Percentiles rank a stretch among this genome's conserved stretches.
These are phyloP conservation scores for Talaromyces sp. DNA, from an alignment of 2,329 filamentous ascomycete genomes.

Conservation along the genomic window DNA sequence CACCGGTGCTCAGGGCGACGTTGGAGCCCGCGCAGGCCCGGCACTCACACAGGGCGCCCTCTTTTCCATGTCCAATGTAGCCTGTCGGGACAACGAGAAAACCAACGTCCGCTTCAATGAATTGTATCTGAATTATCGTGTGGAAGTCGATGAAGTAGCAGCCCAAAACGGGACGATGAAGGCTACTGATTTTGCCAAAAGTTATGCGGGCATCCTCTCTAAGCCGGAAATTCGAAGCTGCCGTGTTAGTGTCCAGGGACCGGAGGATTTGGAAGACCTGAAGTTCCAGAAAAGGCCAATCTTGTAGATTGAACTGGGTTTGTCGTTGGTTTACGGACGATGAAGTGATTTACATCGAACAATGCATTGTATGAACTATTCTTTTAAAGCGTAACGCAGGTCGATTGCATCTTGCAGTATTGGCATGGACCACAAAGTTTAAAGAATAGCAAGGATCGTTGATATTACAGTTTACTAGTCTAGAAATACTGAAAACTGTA, in stretches of 20 bases:
- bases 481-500: not conserved
- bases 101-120: conserved; percentile 8
- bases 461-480: not conserved
- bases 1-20: conserved; percentile 6
- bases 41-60: conserved; percentile 4
- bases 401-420: not conserved
- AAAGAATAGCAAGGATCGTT: not conserved
- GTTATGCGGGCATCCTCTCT: not conserved
- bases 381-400: not conserved
- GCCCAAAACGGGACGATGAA: conserved; percentile 1
- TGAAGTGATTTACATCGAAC: not conserved
- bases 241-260: not conserved
- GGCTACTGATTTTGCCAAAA: conserved; percentile 5
- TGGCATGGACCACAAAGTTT: not conserved
- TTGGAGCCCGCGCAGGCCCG: conserved; percentile 2
- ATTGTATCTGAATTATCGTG: not conserved
- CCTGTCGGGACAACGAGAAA: conserved; percentile 5
- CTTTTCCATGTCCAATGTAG: conserved; percentile 5
- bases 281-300: not conserved
- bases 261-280: not conserved
- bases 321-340: too few species aligned
- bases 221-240: not conserved
- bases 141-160: conserved; percentile 3
- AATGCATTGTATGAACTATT: not conserved
- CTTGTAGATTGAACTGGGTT: not conserved